Evolutionary conservation across 306 rosid genomes (phyloP).

Genomic region (Pyrus bretschneideri): DNA sequence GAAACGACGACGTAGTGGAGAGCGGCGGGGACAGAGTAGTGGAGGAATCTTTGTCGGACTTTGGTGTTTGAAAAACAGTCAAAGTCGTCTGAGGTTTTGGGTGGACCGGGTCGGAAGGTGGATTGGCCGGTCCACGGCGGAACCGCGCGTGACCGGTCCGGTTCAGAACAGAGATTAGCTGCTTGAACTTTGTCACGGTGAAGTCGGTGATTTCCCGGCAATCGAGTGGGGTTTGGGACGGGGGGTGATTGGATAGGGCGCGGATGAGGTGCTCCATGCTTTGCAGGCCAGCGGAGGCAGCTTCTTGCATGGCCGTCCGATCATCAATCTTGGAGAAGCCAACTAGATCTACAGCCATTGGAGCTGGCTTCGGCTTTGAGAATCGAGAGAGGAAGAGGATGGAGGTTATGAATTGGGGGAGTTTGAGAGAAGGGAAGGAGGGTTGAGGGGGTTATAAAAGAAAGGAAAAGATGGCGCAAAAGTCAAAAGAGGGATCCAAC

Average conservation of each 20-base stretch:
- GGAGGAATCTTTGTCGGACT: constrained; percentile 24
- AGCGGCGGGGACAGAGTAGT: constrained; percentile 41
- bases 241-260: constrained; percentile 30
- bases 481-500: constrained; percentile 47
- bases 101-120: neutral
- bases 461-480: constrained; percentile 11
- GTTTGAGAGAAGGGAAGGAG: neutral
- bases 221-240: constrained; percentile 24
- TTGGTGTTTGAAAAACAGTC: neutral
- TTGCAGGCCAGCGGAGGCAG: constrained; percentile 54
- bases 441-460: constrained; percentile 22
- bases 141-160: constrained; percentile 88
- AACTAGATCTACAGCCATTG: constrained; percentile 49
- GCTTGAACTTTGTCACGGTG: constrained; percentile 68
- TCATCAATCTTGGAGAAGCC: constrained; percentile 31
- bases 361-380: neutral
- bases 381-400: neutral
- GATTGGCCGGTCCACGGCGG: constrained; percentile 57
- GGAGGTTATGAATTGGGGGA: neutral
- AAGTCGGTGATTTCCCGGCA: constrained; percentile 57
- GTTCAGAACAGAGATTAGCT: constrained; percentile 51
- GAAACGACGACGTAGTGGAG: constrained; percentile 52
- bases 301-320: constrained; percentile 55
- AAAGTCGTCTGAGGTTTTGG: neutral
- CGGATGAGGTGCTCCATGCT: constrained; percentile 70